Conservation (phyloP, 176 grass and related monocot species). For the Aegilops umbellulata region DNA sequence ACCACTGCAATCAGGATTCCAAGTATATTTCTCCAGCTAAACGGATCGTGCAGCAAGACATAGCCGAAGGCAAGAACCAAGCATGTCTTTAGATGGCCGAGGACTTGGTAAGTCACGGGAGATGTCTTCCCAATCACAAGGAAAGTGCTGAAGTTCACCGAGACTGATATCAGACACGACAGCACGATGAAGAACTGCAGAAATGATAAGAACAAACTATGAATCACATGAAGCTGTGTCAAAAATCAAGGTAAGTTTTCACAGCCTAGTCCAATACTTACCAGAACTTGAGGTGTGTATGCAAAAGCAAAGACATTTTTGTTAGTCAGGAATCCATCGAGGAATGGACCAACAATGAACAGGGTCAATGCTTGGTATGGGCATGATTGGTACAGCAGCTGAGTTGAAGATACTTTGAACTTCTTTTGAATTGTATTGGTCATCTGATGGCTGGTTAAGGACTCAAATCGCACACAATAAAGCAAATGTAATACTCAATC, state of each 20-base stretch:
- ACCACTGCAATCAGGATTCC: constrained; percentile 90
- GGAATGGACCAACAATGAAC: constrained; percentile 79
- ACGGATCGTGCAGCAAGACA: constrained; percentile 93
- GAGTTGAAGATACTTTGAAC: constrained; percentile 98
- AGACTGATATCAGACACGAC: constrained; percentile 96
- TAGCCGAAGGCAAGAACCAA: constrained; percentile 92
- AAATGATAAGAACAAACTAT: constrained; percentile 21
- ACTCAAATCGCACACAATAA: constrained; percentile 24
- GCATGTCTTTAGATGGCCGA: constrained; percentile 98
- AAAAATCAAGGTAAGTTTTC: neutral
- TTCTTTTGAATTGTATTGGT: constrained; percentile 99
- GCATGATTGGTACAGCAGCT: constrained; percentile 92
- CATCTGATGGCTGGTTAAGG: constrained; percentile 92
- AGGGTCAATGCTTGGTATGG: constrained; percentile 94
- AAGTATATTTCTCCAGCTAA: constrained; percentile 98
- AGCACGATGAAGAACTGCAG: constrained; percentile 94
- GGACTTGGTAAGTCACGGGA: constrained; percentile 96
- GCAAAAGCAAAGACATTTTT: constrained; percentile 93
- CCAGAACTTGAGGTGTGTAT: constrained; percentile 95
- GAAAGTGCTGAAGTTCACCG: constrained; percentile 98
- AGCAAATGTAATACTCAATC: constrained; percentile 9
- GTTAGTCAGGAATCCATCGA: constrained; percentile 92
- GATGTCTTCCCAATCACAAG: constrained; percentile 98
- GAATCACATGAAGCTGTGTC: constrained; percentile 23
- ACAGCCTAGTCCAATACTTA: constrained; percentile 40